A percentile compares a stretch with the other conserved stretches of the same genome.
These are phyloP conservation scores for Pseudogymnoascus pannorum DNA, from an alignment of 2,329 filamentous ascomycete genomes.

Conservation along the genomic window DNA sequence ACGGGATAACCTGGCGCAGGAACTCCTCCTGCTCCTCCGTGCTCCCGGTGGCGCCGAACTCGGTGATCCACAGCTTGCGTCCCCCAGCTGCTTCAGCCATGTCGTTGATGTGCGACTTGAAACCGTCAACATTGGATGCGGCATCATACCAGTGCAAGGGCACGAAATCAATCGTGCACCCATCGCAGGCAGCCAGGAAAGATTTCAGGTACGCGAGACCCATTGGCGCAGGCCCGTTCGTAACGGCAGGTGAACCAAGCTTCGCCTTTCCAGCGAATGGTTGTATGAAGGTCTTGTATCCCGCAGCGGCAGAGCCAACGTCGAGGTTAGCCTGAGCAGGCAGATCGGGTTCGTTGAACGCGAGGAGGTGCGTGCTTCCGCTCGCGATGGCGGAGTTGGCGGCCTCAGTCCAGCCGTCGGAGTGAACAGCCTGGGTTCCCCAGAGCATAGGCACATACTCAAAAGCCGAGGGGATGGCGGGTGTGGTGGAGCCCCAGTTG, in stretches of 20 bases:
- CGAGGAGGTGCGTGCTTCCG: slow-evolving; percentile 51
- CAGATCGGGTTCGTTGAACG: slow-evolving; percentile 68
- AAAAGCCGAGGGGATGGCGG: slow-evolving; percentile 36
- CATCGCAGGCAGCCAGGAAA: slow-evolving; percentile 36
- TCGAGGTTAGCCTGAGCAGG: slow-evolving; percentile 46
- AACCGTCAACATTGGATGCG: slow-evolving; percentile 31
- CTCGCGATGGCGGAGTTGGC: slow-evolving; percentile 44
- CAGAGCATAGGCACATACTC: slow-evolving; percentile 64
- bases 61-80: slow-evolving; percentile 36
- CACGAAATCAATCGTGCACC: slow-evolving; percentile 39
- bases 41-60: slow-evolving; percentile 34
- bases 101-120: slow-evolving; percentile 36
- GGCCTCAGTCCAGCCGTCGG: slow-evolving; percentile 42
- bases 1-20: slow-evolving; percentile 36
- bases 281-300: slow-evolving; percentile 37
- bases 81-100: background rate
- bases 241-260: slow-evolving; percentile 41
- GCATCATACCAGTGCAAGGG: slow-evolving; percentile 42
- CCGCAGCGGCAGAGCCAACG: slow-evolving; percentile 30
- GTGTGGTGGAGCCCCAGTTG: slow-evolving; percentile 55
- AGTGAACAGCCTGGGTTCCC: slow-evolving; percentile 41
- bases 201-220: slow-evolving; percentile 38
- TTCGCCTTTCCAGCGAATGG: slow-evolving; percentile 37
- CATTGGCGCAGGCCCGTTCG: slow-evolving; percentile 35
- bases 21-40: slow-evolving; percentile 31